These are phyloP conservation scores for Saitozyma sp. DNA, from an alignment of 768 basidiomycete species.

Conservation along the genomic window DNA sequence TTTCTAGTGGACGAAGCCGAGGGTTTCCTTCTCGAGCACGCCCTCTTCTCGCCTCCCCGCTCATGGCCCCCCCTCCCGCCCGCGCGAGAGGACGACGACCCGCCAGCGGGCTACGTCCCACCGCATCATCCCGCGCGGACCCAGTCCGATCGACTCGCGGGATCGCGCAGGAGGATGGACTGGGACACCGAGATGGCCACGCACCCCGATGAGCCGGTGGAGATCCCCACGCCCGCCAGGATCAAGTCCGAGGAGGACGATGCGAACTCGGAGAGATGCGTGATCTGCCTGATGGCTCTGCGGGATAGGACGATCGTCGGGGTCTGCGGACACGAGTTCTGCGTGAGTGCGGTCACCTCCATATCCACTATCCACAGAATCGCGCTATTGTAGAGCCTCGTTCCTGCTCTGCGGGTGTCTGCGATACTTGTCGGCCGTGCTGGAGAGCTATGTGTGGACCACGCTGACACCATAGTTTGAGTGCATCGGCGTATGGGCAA, in stretches of 20 bases:
- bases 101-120: not conserved
- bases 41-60: conserved; percentile 40
- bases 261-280: conserved; percentile 64
- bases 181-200: conserved; percentile 35
- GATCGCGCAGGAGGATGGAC: conserved; percentile 39
- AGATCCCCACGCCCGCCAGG: conserved; percentile 8
- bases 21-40: conserved; percentile 45
- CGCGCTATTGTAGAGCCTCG: not conserved
- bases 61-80: conserved; percentile 40
- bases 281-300: conserved; percentile 79
- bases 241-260: conserved; percentile 41
- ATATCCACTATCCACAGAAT: too few species aligned
- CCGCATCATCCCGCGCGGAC: conserved; percentile 3
- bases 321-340: conserved; percentile 86
- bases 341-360: conserved; percentile 53
- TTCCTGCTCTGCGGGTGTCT: not conserved
- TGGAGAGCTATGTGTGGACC: not conserved
- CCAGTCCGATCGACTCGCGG: conserved; percentile 17
- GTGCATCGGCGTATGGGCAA: conserved; percentile 79
- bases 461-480: conserved; percentile 60
- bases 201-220: conserved; percentile 32
- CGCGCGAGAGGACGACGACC: not conserved
- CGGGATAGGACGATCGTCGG: conserved; percentile 79
- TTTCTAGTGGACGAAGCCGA: conserved; percentile 44
- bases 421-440: not conserved